These are phyloP conservation scores for Phyllosticta citribraziliensis DNA, from an alignment of 2,329 filamentous ascomycete genomes.

Conservation along the genomic window DNA sequence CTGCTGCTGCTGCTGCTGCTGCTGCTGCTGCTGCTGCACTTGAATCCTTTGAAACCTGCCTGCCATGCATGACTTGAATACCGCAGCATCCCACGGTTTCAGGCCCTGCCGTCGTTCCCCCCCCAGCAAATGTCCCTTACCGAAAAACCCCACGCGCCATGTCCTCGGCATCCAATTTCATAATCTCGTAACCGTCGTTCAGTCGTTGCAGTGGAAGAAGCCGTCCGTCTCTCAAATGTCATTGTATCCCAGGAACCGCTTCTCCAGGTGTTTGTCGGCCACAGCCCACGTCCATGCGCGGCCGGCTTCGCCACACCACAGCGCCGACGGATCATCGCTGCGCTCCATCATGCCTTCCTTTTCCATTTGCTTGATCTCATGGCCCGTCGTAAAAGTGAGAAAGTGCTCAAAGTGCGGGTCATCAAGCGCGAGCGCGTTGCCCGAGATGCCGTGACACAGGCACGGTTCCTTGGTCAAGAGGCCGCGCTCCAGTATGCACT, in stretches of 20 bases:
- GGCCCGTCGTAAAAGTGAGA: constrained; percentile 46
- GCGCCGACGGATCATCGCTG: constrained; percentile 39
- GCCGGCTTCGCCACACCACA: constrained; percentile 42
- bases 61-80: background rate
- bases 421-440: constrained; percentile 51
- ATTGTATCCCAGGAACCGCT: constrained; percentile 41
- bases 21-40: background rate
- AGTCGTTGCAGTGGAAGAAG: constrained; percentile 1
- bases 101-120: background rate
- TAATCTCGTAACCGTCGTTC: constrained; percentile 5
- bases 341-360: constrained; percentile 43
- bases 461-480: constrained; percentile 55
- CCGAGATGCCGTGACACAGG: constrained; percentile 55
- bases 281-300: constrained; percentile 40
- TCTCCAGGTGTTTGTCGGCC: constrained; percentile 35
- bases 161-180: background rate
- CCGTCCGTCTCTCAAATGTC: constrained; percentile 28
- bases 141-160: background rate
- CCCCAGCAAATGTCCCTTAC: background rate
- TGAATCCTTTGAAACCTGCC: background rate
- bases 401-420: constrained; percentile 46
- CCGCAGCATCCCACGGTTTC: constrained; percentile 8
- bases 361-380: constrained; percentile 45
- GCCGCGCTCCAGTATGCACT: constrained; percentile 47
- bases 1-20: background rate